Evolutionary conservation across 169 alveolate species (phyloP), one percentile per base, ranked within the genome.

Genomic region (Fabrea salina): DNA sequence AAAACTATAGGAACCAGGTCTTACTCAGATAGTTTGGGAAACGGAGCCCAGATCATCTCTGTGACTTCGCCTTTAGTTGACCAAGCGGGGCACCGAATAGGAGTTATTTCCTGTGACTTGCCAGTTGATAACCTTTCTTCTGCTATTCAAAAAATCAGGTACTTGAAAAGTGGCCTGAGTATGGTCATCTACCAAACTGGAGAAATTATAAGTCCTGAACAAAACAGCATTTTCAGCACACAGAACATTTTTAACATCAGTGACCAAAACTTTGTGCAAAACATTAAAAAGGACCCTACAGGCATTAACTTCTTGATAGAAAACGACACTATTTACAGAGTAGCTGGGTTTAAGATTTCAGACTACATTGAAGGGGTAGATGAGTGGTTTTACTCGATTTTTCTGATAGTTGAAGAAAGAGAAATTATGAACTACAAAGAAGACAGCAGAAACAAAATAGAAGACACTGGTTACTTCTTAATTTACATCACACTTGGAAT

Each of bases 391-490:
- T 64, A 64, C 6, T 6, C 41, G 50, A n/a, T 64, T 0, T 32
- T 64, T 25, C 27, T 64, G 1, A 5, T 64, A 5, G 75, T 39
- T 5, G 19, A 64, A 13, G 75, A 64, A 64, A 37, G 57, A 8
- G 75, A 64, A 3, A 40, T 64, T n/a, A 64, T 64, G 75, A n/a
- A 8, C 13, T 64, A 64, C n/a, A 32, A 33, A 4, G 54, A 64
- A 4, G 75, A 64, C 2, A 37, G 57, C 1, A 64, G 41, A 41
- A 27, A 33, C 16, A 64, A 64, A 30, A 32, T 64, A 4, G 8
- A 64, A 37, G 39, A 19, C n/a, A 5, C 16, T 0, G 27, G 47
- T n/a, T 5, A 4, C 16, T 4, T 64, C 6, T 33, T 64, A 6
- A n/a, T 64, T 32, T 51, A 33, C 1, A 30, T 64, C 7, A 64